phyloP scores from a whole-genome alignment of 2,329 filamentous ascomycete genomes.

The Didymella sp. region DNA sequence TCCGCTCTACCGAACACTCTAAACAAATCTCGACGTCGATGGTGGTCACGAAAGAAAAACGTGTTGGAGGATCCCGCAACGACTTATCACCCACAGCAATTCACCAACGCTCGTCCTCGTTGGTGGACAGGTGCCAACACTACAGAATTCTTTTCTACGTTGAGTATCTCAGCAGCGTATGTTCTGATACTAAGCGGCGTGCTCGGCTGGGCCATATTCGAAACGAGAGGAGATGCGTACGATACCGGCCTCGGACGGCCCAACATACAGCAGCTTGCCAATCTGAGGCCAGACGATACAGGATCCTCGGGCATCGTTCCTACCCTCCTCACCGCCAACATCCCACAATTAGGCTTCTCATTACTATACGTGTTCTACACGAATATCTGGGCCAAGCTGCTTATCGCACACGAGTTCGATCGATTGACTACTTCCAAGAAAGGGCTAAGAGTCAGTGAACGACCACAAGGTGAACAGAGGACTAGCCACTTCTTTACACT shows the following conservation, averaged over 20 bases:
- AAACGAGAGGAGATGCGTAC: conserved; percentile 17
- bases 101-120: conserved; percentile 16
- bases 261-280: conserved; percentile 24
- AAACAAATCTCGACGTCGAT: conserved; percentile 13
- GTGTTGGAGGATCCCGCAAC: not conserved
- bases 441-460: conserved; percentile 47
- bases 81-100: conserved; percentile 12
- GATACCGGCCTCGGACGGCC: conserved; percentile 16
- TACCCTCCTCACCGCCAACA: conserved; percentile 52
- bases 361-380: conserved; percentile 57
- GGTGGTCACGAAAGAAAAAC: conserved; percentile 2
- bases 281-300: conserved; percentile 14
- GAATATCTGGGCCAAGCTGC: conserved; percentile 42
- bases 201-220: conserved; percentile 15
- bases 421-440: conserved; percentile 46
- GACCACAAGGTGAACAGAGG: conserved; percentile 47
- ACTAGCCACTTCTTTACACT: conserved; percentile 51
- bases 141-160: conserved; percentile 20
- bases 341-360: conserved; percentile 56
- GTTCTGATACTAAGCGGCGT: conserved; percentile 10
- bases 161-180: conserved; percentile 19
- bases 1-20: not conserved
- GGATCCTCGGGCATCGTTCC: conserved; percentile 22
- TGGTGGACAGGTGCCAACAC: conserved; percentile 23
- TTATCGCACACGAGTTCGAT: conserved; percentile 57